These are phyloP conservation scores for Maudiozyma serrabonitensis DNA, from an alignment of 805 yeast species.

Conservation along the genomic window DNA sequence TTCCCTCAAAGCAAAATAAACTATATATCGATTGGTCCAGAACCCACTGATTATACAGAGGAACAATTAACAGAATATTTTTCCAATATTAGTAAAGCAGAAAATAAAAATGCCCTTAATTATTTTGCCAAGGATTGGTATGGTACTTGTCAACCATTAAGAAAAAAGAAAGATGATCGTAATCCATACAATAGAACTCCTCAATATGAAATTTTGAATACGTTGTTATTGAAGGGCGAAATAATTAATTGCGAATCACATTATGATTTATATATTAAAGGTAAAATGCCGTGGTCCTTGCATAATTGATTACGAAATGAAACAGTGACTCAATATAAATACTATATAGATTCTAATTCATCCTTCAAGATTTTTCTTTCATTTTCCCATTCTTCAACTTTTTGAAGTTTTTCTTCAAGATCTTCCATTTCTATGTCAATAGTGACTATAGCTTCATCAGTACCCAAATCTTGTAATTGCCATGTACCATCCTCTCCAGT, in stretches of 20 bases:
- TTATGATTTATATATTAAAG: conserved; percentile 14
- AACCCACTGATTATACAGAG: conserved; percentile 29
- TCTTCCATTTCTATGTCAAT: conserved; percentile 69
- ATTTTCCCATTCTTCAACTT: conserved; percentile 47
- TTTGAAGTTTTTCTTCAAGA: conserved; percentile 49
- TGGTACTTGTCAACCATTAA: conserved; percentile 39
- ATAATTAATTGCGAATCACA: conserved; percentile 12
- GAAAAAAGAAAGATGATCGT: conserved; percentile 40
- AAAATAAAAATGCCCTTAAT: conserved; percentile 43
- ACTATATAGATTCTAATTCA: conserved; percentile 25
- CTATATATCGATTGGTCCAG: conserved; percentile 53
- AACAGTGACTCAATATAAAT: background rate
- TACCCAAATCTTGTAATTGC: conserved; percentile 55
- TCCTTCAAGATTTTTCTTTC: conserved; percentile 50
- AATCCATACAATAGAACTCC: conserved; percentile 46
- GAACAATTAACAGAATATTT: conserved; percentile 33
- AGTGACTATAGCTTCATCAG: conserved; percentile 54
- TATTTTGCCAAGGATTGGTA: conserved; percentile 48
- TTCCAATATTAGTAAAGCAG: conserved; percentile 38
- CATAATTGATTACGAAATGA: background rate
- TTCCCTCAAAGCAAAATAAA: conserved; percentile 31
- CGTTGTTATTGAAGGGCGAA: conserved; percentile 6
- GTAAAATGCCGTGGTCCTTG: conserved; percentile 27
- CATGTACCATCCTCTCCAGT: conserved; percentile 48
- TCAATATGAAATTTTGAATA: conserved; percentile 23